Conservation (phyloP, 1,284 basidiomycete genomes). For the Malassezia vespertilionis region DNA sequence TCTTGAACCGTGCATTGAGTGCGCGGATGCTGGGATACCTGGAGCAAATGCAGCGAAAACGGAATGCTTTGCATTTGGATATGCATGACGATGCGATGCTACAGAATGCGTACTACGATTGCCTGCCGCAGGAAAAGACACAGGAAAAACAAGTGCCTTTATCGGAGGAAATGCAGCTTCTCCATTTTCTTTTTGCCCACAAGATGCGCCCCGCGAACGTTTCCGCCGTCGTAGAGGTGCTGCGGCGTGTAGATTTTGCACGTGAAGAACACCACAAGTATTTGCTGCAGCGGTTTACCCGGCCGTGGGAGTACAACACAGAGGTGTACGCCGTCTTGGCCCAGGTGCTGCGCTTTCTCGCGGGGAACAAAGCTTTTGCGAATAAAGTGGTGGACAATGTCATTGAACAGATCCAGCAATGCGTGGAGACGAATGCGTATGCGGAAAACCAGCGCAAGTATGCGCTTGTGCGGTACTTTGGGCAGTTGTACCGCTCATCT, state of each 20-base stretch:
- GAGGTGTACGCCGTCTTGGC: slow-evolving; percentile 81
- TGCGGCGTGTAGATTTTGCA: slow-evolving; percentile 94
- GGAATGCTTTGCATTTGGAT: slow-evolving; percentile 81
- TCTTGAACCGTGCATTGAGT: slow-evolving; percentile 75
- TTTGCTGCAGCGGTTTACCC: slow-evolving; percentile 71
- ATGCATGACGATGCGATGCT: slow-evolving; percentile 75
- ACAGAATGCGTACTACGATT: slow-evolving; percentile 99
- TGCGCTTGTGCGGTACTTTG: slow-evolving; percentile 81
- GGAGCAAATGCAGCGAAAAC: slow-evolving; percentile 86
- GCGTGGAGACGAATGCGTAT: slow-evolving; percentile 81
- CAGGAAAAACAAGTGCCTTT: slow-evolving; percentile 73
- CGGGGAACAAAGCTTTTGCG: slow-evolving; percentile 79
- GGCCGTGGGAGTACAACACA: slow-evolving; percentile 92
- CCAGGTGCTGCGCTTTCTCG: slow-evolving; percentile 80
- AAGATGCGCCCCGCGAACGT: slow-evolving; percentile 78
- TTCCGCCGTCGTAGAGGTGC: slow-evolving; percentile 78
- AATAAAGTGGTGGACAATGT: slow-evolving; percentile 85
- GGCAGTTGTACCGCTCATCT: slow-evolving; percentile 95
- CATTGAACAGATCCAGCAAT: slow-evolving; percentile 77
- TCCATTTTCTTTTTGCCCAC: slow-evolving; percentile 82
- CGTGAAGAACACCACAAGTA: slow-evolving; percentile 53
- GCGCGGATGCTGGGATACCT: slow-evolving; percentile 62
- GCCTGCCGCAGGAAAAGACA: slow-evolving; percentile 87
- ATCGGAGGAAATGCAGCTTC: slow-evolving; percentile 79
- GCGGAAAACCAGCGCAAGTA: slow-evolving; percentile 86